Base-by-base conservation (phyloP, 129 eudicot species). In the Flaveria linearis region DNA sequence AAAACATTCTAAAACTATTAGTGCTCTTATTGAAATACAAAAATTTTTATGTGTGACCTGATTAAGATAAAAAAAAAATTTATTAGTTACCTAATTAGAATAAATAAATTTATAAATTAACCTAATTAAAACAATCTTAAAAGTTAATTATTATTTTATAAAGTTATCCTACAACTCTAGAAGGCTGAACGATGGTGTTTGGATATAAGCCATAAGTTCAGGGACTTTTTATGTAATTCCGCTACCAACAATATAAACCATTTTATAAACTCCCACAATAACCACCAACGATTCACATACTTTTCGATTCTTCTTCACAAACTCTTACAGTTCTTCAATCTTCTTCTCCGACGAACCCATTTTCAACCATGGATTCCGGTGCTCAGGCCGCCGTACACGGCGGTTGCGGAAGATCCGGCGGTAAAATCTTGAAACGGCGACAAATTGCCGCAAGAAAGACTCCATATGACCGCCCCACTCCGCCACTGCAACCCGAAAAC, bases 401-500 rank as follows among this genome's bases (percentile, higher is more conserved):
- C 42, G 72, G 57, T n/a, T 58, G 28, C 69, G 66, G 52, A 16
- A 71, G 78, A 70, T 82, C 85, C 74, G 78, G 81, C 33, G 85
- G 85, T 3, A 77, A 82, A 72, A 26, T 77, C 5, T 11, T 53
- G 4, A 82, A 78, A 68, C 56, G 71, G 62, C 23, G 67, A 71
- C 85, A 58, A 55, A 56, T 16, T 33, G 69, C 69, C 26, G 55
- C 64, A 43, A 68, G 58, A 56, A 74, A 74, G 20, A 77, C 79
- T 42, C 82, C 85, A 5, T 82, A 82, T 56, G 85, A 82, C 71
- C 78, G 82, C 17, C 82, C 67, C 3, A 62, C 68, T 50, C 43
- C 57, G 33, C 55, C 71, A 46, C 58, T 13, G 39, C 80, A n/a
- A 65, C 68, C 75, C 9, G 69, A 73, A 55, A 82, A 75, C 53